Percentiles rank a stretch among this genome's conserved stretches.
phyloP scores from a whole-genome alignment of 116 monocot genomes.

The Papilionanthe hybrid region DNA sequence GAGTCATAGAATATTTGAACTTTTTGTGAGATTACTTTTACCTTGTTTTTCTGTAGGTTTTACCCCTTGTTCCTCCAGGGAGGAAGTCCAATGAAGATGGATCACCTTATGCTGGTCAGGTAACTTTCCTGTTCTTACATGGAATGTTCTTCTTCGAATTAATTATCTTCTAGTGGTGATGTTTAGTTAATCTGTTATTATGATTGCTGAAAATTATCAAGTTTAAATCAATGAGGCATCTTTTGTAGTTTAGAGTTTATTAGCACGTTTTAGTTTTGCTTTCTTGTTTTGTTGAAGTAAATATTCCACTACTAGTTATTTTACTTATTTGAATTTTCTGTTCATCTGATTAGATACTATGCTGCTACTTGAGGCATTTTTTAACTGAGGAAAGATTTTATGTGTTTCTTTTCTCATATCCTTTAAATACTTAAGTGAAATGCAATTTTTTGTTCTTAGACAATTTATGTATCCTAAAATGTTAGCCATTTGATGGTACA shows the following conservation, averaged over 20 bases:
- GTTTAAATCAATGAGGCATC: not conserved
- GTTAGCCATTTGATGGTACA: not conserved
- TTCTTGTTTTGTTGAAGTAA: not conserved
- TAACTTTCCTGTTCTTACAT: slow-evolving; percentile 9
- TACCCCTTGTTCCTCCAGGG: slow-evolving; percentile 95
- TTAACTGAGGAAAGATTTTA: not conserved
- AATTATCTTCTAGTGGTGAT: not conserved
- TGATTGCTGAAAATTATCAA: not conserved
- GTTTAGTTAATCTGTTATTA: not conserved
- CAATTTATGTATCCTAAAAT: not conserved
- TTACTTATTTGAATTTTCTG: not conserved
- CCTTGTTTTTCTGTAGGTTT: slow-evolving; percentile 49
- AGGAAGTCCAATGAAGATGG: slow-evolving; percentile 94
- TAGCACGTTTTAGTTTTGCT: not conserved
- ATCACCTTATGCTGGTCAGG: slow-evolving; percentile 97
- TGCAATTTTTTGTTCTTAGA: not conserved
- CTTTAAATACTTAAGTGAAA: not conserved
- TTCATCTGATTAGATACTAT: not conserved
- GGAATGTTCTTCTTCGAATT: not conserved
- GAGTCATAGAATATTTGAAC: not conserved
- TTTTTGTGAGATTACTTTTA: not conserved
- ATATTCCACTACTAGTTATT: not conserved
- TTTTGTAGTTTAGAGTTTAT: not conserved
- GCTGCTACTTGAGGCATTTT: not conserved
- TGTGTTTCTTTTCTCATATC: not conserved